phyloP scores from a whole-genome alignment of 495 filamentous ascomycete genomes.

The Evernia prunastri region DNA sequence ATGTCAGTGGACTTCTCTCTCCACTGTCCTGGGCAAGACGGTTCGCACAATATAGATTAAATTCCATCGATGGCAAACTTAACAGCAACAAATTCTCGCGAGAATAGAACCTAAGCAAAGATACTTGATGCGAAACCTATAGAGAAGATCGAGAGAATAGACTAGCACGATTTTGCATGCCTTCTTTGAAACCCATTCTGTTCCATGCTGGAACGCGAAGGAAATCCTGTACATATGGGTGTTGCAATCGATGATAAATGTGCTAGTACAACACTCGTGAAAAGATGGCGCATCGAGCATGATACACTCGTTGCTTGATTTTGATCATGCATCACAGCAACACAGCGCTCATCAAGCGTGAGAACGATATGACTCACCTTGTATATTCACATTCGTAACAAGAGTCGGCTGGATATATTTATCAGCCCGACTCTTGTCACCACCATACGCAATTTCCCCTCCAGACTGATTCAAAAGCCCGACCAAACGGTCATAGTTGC shows the following conservation, averaged over 20 bases:
- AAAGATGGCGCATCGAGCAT: background rate
- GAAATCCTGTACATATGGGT: background rate
- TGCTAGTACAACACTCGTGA: background rate
- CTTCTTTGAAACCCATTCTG: background rate
- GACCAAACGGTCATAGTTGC: slow-evolving; percentile 15
- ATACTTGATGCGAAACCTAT: background rate
- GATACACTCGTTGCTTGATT: background rate
- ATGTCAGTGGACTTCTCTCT: background rate
- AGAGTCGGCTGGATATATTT: slow-evolving; percentile 7
- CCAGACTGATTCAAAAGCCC: slow-evolving; percentile 11
- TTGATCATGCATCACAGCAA: background rate
- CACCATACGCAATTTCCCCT: slow-evolving; percentile 15
- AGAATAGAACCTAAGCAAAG: background rate
- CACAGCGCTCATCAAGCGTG: background rate
- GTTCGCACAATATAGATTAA: background rate
- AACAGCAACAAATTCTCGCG: background rate
- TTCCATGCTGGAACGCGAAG: background rate
- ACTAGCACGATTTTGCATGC: background rate
- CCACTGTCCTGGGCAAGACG: background rate
- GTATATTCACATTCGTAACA: slow-evolving; percentile 3
- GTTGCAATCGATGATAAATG: background rate
- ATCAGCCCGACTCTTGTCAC: background rate
- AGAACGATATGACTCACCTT: slow-evolving; percentile 2
- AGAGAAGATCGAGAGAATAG: background rate
- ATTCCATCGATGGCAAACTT: background rate